Base-by-base conservation (phyloP, 1,284 basidiomycete species). In the Acaromyces ingoldii region DNA sequence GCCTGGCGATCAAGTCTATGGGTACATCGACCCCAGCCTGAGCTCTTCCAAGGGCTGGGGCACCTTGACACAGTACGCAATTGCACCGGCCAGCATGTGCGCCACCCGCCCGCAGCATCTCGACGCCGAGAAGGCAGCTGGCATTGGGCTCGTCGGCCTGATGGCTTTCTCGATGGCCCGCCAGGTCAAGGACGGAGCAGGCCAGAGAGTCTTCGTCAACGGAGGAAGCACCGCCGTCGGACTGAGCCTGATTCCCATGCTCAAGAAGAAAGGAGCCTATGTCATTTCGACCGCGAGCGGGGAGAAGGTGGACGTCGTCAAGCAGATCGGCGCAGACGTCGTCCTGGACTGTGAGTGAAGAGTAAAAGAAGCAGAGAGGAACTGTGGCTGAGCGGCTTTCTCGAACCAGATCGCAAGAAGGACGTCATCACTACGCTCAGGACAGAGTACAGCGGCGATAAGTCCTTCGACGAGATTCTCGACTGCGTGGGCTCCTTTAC, bases 211-310 rank as follows among this genome's bases (percentile, higher is more conserved):
- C 26, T 26, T 54, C 17, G 37, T 54, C 41, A 26, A 31, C 10
- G 52, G 52, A 10, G 52, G 52, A 15, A 50, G 33, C 11, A 25
- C 52, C 9, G 19, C 48, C 22, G 52, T 54, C 6, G 52, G 52
- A 5, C 38, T 54, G 24, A 7, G 21, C 28, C 26, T 41, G n/a
- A 38, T 41, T 25, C 37, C 39, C n/a, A 31, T 54, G 31, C 33
- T 34, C 13, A 13, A n/a, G 7, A 21, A 13, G 6, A 51, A 49
- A 39, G 52, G 52, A 6, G 22, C 29, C n/a, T 31, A 31, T 6
- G 22, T 54, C 30, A 46, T 31, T 3, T 45, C 52, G 2, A 54
- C 44, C 19, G 52, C 38, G 6, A 49, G 47, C 29, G 49, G 47
- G 4, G 41, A 29, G 1, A 54, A 54, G 49, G 26, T 13, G 17